These are phyloP conservation scores for Trichoderma koningiopsis DNA, from an alignment of 2,329 filamentous ascomycete species.

Conservation along the genomic window DNA sequence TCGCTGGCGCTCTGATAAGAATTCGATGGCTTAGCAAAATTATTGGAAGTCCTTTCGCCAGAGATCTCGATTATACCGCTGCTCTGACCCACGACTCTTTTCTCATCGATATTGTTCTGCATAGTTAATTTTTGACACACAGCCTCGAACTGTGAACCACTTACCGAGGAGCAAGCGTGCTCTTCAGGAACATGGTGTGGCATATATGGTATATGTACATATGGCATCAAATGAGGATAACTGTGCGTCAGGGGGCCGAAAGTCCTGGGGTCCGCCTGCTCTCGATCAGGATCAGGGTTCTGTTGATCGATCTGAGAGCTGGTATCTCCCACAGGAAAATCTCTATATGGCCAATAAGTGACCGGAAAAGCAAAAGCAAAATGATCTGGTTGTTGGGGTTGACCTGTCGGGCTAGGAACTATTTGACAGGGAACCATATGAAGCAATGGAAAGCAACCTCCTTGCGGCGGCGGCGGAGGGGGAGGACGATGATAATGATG, in stretches of 20 bases:
- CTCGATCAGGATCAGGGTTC: neutral
- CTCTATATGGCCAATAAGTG: neutral
- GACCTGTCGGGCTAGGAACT: neutral
- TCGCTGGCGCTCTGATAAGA: neutral
- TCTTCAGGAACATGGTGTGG: neutral
- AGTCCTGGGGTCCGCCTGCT: neutral
- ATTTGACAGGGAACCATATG: neutral
- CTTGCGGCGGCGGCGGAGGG: neutral
- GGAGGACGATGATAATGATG: neutral
- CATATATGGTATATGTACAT: neutral
- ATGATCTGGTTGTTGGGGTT: neutral
- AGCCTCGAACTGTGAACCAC: neutral
- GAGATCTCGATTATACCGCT: neutral
- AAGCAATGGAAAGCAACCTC: conserved; percentile 4
- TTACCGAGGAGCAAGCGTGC: neutral
- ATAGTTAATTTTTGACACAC: neutral
- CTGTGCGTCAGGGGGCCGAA: neutral
- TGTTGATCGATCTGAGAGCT: neutral
- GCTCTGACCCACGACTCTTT: neutral
- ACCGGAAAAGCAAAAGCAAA: neutral
- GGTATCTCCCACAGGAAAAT: neutral
- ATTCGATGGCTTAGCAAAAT: neutral
- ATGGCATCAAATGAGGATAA: neutral
- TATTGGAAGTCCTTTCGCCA: neutral
- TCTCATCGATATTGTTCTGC: neutral